Evolutionary conservation across 805 yeast genomes (phyloP).

Genomic region (Ogataea trehalophila): DNA sequence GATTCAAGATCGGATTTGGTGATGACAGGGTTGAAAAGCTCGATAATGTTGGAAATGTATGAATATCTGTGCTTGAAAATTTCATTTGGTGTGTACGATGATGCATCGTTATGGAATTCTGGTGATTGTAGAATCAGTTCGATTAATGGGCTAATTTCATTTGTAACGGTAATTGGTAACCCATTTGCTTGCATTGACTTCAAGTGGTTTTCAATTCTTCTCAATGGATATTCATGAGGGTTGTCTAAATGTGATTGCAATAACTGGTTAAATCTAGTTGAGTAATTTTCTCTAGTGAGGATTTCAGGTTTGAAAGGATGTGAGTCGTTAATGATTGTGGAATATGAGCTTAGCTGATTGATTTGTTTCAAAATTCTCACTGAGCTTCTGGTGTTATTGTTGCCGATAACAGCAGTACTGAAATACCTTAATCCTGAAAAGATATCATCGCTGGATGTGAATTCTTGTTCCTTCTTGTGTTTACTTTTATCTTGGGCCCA

Average conservation of each 20-base stretch:
- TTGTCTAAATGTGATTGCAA: conserved; percentile 18
- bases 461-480: conserved; percentile 6
- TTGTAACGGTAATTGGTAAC: conserved; percentile 14
- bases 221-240: conserved; percentile 15
- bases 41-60: conserved; percentile 13
- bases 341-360: neutral
- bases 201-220: conserved; percentile 18
- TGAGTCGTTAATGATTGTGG: neutral
- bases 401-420: conserved; percentile 31
- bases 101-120: conserved; percentile 20
- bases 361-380: conserved; percentile 1
- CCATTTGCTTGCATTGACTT: conserved; percentile 28
- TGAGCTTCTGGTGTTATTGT: neutral
- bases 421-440: conserved; percentile 41
- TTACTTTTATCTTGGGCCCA: conserved; percentile 37
- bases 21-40: conserved; percentile 19
- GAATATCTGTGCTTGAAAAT: conserved; percentile 20
- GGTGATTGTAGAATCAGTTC: conserved; percentile 24
- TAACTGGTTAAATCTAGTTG: conserved; percentile 14
- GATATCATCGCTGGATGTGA: conserved; percentile 35
- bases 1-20: conserved; percentile 14
- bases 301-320: conserved; percentile 10
- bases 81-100: conserved; percentile 1
- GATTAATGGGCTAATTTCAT: conserved; percentile 17
- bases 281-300: conserved; percentile 13